phyloP scores from a whole-genome alignment of 306 rosid genomes.

The Ochetophila trinervis region DNA sequence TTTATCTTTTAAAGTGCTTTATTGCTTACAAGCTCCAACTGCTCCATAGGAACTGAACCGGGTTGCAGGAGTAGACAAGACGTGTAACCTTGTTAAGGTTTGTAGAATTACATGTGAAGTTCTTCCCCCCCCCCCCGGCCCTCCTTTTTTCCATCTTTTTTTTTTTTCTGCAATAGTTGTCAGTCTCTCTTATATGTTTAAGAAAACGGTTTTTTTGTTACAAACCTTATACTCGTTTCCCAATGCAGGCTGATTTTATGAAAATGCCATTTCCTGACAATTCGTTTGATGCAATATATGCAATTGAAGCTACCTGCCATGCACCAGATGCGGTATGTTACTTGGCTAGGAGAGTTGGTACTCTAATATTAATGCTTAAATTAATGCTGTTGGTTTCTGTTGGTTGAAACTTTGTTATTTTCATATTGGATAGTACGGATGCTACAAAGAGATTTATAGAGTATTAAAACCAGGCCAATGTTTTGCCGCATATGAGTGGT shows the following conservation, averaged over 20 bases:
- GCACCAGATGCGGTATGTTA: constrained; percentile 89
- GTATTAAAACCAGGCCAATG: constrained; percentile 87
- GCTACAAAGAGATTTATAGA: constrained; percentile 91
- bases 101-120: constrained; percentile 21
- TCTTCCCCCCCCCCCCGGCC: no score
- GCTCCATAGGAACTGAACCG: constrained; percentile 65
- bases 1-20: constrained; percentile 7
- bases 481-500: constrained; percentile 98
- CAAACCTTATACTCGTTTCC: constrained; percentile 15
- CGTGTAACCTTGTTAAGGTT: constrained; percentile 83
- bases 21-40: constrained; percentile 15
- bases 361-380: not conserved
- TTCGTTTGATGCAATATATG: constrained; percentile 88
- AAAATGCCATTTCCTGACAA: constrained; percentile 81
- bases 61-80: constrained; percentile 54
- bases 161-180: not conserved
- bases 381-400: constrained; percentile 8
- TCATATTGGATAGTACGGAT: constrained; percentile 56
- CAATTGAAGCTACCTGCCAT: constrained; percentile 99
- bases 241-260: constrained; percentile 95
- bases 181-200: not conserved
- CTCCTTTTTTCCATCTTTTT: constrained; percentile 8
- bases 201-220: not conserved
- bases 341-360: not conserved
- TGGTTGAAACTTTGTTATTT: constrained; percentile 17